phyloP scores from a whole-genome alignment of 495 filamentous ascomycete genomes.

The Trichocladium antarcticum region DNA sequence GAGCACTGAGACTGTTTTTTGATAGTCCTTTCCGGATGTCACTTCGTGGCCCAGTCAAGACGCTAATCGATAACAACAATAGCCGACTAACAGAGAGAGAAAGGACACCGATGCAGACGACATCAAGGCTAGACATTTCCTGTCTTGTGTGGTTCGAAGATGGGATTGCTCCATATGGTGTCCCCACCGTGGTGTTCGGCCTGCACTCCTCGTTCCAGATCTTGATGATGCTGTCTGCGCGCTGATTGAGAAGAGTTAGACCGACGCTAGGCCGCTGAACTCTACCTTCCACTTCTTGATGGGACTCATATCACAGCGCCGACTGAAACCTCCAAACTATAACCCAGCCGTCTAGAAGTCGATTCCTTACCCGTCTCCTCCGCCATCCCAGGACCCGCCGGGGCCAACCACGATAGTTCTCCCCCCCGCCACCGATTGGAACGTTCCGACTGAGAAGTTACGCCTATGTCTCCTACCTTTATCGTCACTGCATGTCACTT shows the following conservation, averaged over 20 bases:
- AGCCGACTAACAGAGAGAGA: not conserved
- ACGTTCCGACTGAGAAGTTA: not conserved
- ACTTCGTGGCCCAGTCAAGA: no score
- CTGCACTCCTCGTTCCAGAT: not conserved
- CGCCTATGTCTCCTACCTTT: not conserved
- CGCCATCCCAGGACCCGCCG: not conserved
- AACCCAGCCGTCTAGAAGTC: not conserved
- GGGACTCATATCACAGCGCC: not conserved
- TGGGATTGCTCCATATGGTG: not conserved
- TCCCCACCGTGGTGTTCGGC: not conserved
- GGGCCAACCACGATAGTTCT: not conserved
- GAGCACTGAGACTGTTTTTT: no score
- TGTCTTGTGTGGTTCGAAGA: slow-evolving; percentile 1
- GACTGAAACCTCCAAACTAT: not conserved
- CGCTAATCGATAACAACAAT: no score
- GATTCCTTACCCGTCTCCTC: not conserved
- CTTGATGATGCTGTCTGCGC: not conserved
- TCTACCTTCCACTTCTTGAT: not conserved
- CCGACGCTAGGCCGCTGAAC: not conserved
- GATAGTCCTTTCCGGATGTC: no score
- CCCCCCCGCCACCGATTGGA: not conserved
- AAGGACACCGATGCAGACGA: not conserved
- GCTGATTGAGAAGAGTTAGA: not conserved
- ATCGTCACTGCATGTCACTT: not conserved
- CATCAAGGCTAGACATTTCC: not conserved